Evolutionary conservation across 2,329 filamentous ascomycete species (phyloP).

Genomic region (Kalmusia sp.): DNA sequence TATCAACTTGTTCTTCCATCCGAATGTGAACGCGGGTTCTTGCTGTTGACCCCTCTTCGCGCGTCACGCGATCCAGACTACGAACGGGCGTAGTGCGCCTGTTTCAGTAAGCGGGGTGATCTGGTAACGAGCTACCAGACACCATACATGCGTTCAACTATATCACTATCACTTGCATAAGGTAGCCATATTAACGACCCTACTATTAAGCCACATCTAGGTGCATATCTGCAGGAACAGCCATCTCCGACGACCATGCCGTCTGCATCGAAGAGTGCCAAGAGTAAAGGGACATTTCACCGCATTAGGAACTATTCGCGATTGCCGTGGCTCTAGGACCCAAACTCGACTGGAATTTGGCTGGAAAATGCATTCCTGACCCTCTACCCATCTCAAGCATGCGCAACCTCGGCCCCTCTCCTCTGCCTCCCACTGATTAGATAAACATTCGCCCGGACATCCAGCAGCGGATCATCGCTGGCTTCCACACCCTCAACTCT

Average conservation of each 20-base stretch:
- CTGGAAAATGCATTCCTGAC: no score
- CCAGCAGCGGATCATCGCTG: conserved; percentile 63
- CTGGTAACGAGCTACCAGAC: neutral
- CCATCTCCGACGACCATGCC: no score
- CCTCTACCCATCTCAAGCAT: conserved; percentile 9
- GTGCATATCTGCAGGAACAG: no score
- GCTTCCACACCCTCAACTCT: conserved; percentile 61
- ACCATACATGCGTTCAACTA: neutral
- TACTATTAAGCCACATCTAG: no score
- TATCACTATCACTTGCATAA: conserved; percentile 1
- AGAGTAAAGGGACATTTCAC: no score
- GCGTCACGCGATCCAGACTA: neutral
- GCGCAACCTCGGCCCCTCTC: conserved; percentile 47
- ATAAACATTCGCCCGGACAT: conserved; percentile 63
- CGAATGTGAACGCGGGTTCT: neutral
- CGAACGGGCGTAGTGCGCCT: neutral
- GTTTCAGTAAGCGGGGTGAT: conserved; percentile 1
- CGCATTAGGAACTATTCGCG: no score
- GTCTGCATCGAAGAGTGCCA: no score
- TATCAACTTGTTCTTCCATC: neutral
- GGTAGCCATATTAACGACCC: no score
- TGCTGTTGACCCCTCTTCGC: neutral
- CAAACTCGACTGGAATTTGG: no score
- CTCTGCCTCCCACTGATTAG: conserved; percentile 62
- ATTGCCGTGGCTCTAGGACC: no score